Evolutionary conservation across 2,329 filamentous ascomycete genomes (phyloP).

Genomic region (Elsinoe australis): DNA sequence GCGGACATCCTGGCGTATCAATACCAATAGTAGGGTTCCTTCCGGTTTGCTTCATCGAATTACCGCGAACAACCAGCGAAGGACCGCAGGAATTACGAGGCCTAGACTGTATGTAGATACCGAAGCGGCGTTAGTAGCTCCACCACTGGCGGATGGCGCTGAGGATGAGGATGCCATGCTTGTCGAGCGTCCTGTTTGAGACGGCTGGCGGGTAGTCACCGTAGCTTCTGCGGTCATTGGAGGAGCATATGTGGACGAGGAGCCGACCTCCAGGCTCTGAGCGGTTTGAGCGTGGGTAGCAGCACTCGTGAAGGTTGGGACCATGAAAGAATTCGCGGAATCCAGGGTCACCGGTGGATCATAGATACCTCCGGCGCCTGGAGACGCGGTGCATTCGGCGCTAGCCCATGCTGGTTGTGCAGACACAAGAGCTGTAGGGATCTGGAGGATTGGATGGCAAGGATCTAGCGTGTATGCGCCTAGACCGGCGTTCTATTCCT

Average conservation of each 20-base stretch:
- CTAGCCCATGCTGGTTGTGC: constrained; percentile 4
- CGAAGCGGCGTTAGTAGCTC: no score
- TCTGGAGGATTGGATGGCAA: constrained; percentile 4
- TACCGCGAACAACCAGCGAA: no score
- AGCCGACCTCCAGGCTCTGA: background rate
- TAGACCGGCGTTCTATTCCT: background rate
- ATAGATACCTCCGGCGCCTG: background rate
- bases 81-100: no score
- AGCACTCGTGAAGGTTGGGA: constrained; percentile 1
- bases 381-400: background rate
- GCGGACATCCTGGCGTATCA: no score
- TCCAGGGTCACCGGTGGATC: constrained; percentile 3
- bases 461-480: background rate
- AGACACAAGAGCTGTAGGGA: background rate
- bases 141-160: no score
- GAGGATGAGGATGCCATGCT: no score
- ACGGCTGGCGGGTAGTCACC: background rate
- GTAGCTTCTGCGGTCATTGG: background rate
- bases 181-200: no score
- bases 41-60: no score
- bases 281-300: background rate
- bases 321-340: background rate
- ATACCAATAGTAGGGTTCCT: no score
- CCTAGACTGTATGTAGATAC: no score
- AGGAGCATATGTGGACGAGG: background rate